Conservation (phyloP, 2,329 filamentous ascomycete species). For the Exserohilum rostratum region DNA sequence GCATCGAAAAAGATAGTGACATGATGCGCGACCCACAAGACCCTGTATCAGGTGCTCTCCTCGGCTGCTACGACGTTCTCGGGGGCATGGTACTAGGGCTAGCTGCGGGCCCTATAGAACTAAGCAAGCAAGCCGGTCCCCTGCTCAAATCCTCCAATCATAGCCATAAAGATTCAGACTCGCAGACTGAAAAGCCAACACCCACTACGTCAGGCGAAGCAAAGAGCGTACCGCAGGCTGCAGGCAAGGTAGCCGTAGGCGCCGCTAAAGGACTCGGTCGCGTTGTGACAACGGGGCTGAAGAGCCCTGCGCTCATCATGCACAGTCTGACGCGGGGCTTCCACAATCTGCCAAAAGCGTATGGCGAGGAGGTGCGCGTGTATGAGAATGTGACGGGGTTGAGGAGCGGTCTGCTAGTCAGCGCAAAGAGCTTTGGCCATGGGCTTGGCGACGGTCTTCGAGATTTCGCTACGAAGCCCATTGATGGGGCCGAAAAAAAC, state of each 20-base stretch:
- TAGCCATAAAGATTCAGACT: not conserved
- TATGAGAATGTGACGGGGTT: conserved; percentile 77
- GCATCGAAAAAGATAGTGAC: conserved; percentile 14
- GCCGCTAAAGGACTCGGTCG: conserved; percentile 70
- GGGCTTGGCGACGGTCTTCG: conserved; percentile 80
- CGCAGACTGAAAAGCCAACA: not conserved
- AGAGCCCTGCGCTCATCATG: conserved; percentile 80
- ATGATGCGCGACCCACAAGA: conserved; percentile 32
- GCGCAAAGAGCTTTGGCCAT: conserved; percentile 75
- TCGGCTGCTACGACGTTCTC: conserved; percentile 32
- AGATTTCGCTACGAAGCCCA: conserved; percentile 78
- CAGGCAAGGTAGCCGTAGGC: conserved; percentile 63
- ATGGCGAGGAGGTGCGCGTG: conserved; percentile 79
- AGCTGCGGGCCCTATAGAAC: conserved; percentile 29
- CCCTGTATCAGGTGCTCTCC: conserved; percentile 25
- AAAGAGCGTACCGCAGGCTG: conserved; percentile 14
- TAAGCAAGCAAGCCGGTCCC: conserved; percentile 21
- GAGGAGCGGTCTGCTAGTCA: conserved; percentile 73
- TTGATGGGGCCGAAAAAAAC: conserved; percentile 68
- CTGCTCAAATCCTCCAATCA: not conserved
- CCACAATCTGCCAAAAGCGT: conserved; percentile 81
- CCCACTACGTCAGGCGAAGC: not conserved
- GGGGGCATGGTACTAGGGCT: conserved; percentile 29
- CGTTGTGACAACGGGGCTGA: conserved; percentile 72
- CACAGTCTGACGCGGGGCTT: conserved; percentile 81